Evolutionary conservation across 2,329 filamentous ascomycete genomes (phyloP), one percentile per base, ranked within the genome.

Genomic region (Venturiaceae sp.): DNA sequence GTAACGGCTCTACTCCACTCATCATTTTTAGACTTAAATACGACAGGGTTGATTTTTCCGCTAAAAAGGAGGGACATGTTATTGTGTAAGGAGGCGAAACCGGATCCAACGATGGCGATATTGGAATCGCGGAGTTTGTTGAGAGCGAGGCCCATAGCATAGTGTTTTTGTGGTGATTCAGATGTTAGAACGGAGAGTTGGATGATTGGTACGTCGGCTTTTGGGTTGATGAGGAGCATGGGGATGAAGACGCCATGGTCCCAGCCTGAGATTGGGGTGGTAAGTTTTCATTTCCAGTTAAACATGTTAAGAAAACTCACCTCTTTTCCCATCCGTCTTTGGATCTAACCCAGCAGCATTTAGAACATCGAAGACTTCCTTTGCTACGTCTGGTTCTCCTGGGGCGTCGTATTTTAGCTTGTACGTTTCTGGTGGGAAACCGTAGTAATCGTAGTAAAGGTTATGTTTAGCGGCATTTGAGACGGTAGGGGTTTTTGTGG

Each of bases 221-320:
- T 63, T 21, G 82, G 81, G 58, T 78, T 69, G 63, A 80, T 76
- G 46, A 84, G 78, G 50, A 77, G 72, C 69, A 84, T 72, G 6
- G 81, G 81, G 28, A 84, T 69, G 66, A 83, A 84, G 59, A 84
- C 80, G 70, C 81, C 82, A 65, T 84, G 82, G 65, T 84, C 81
- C 81, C 81, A 84, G 60, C 77, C 74, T 70, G 44, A n/a, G n/a
- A n/a, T n/a, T n/a, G n/a, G n/a, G n/a, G n/a, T n/a, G n/a, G n/a
- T n/a, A n/a, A n/a, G n/a, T n/a, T 11, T 11, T 13, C n/a, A 28
- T 50, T n/a, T 7, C 30, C 30, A 50, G 44, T 16, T 26, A 11
- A 14, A 2, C 28, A 55, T 32, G 9, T 44, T 14, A 7, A n/a
- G 21, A 33, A 39, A 19, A 41, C 5, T 1, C 8, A 58, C 57